phyloP scores from a whole-genome alignment of 1,284 basidiomycete species.

The Cryptococcus sp. region DNA sequence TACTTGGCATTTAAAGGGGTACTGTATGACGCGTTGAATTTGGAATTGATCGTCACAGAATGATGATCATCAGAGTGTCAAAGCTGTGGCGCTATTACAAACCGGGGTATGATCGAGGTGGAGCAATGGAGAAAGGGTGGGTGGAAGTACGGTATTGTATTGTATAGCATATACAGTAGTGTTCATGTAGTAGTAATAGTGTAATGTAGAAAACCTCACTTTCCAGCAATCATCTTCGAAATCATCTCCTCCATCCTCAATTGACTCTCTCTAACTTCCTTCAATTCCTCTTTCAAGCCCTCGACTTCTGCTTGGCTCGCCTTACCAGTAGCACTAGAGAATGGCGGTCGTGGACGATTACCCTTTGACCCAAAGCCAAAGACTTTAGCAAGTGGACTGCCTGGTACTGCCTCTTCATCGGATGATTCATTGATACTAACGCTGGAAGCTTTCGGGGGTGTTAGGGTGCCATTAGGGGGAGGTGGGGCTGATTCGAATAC shows the following conservation, averaged over 20 bases:
- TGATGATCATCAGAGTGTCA: no score
- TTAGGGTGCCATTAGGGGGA: conserved; percentile 9
- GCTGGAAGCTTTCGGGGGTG: conserved; percentile 14
- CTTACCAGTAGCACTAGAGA: not conserved
- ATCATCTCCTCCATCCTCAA: conserved; percentile 40
- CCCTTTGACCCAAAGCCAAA: conserved; percentile 43
- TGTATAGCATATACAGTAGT: no score
- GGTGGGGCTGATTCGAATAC: conserved; percentile 42
- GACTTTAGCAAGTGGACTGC: conserved; percentile 28
- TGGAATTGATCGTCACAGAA: no score
- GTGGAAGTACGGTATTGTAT: no score
- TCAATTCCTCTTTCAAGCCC: conserved; percentile 29
- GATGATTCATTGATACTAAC: conserved; percentile 3
- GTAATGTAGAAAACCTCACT: not conserved
- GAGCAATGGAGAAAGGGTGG: no score
- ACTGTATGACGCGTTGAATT: no score
- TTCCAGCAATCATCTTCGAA: conserved; percentile 19
- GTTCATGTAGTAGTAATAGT: no score
- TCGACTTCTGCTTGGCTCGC: conserved; percentile 14
- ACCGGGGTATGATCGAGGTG: no score
- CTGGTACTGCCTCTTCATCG: conserved; percentile 2
- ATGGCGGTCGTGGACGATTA: not conserved
- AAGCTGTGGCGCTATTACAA: no score
- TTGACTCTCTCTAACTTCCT: conserved; percentile 29
- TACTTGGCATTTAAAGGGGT: no score